phyloP scores from a whole-genome alignment of 345 rosid genomes.

The Gossypium rotundifolium region DNA sequence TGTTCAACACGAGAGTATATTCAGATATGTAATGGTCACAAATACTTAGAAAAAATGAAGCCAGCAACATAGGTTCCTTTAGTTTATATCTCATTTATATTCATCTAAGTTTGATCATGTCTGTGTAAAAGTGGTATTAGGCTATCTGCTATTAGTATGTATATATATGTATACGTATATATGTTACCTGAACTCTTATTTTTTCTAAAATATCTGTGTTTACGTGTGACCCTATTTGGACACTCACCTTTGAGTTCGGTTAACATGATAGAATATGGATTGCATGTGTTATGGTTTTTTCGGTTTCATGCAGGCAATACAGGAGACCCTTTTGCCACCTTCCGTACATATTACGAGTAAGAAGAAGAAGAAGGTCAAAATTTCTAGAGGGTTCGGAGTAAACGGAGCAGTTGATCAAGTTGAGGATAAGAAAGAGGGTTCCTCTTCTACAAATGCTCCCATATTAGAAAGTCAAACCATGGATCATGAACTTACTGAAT shows the following conservation, averaged over 20 bases:
- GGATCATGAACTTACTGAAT: conserved; percentile 16
- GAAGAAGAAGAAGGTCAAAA: conserved; percentile 35
- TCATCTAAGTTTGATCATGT: not conserved
- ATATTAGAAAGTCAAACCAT: conserved; percentile 19
- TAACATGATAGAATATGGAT: not conserved
- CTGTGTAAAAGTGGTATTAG: too few relatives aligned
- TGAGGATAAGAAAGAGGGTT: conserved; percentile 8
- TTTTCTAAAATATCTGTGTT: too few relatives aligned
- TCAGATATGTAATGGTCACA: not conserved
- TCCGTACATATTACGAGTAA: conserved; percentile 46
- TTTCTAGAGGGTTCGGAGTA: conserved; percentile 24
- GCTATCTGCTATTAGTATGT: too few relatives aligned
- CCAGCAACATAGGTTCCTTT: not conserved
- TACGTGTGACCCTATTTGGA: not conserved
- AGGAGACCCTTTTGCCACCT: conserved; percentile 75
- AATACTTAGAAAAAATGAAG: not conserved
- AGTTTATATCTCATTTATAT: not conserved
- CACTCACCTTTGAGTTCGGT: not conserved
- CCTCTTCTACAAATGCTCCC: not conserved
- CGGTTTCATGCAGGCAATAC: conserved; percentile 58
- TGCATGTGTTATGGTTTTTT: not conserved
- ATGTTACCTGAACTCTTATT: too few relatives aligned
- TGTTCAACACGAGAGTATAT: not conserved
- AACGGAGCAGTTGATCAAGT: conserved; percentile 39
- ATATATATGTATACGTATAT: too few relatives aligned